A percentile compares a stretch with the other conserved stretches of the same genome.
Conservation (phyloP, 805 yeast species). For the Wickerhamomyces canadensis region DNA sequence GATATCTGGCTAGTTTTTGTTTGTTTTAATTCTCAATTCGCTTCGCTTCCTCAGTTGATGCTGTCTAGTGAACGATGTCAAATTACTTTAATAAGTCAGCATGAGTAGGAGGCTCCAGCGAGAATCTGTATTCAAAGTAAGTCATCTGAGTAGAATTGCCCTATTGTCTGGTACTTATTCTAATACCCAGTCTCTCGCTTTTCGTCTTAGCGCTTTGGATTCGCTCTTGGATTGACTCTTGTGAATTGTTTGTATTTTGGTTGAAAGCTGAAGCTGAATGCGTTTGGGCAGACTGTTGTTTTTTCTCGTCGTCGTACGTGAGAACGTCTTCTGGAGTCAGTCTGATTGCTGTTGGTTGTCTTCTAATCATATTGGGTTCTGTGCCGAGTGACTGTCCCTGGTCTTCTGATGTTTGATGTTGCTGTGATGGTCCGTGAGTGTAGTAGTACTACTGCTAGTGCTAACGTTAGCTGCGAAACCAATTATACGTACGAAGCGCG, state of each 20-base stretch:
- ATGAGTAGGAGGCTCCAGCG: too few relatives aligned
- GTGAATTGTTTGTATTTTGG: conserved; percentile 16
- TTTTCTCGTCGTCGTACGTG: conserved; percentile 26
- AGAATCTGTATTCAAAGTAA: too few relatives aligned
- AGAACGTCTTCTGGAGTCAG: conserved; percentile 63
- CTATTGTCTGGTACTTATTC: conserved; percentile 6
- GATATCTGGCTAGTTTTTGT: too few relatives aligned
- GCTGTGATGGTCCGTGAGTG: too few relatives aligned
- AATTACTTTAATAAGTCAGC: too few relatives aligned
- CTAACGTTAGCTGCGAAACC: too few relatives aligned
- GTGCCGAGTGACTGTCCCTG: neutral
- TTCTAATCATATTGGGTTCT: conserved; percentile 65
- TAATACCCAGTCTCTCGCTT: conserved; percentile 21
- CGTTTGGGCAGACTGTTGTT: conserved; percentile 3
- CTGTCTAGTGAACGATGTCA: too few relatives aligned
- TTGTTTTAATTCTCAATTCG: too few relatives aligned
- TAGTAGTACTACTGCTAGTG: too few relatives aligned
- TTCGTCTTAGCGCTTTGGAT: conserved; percentile 10
- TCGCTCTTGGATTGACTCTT: conserved; percentile 6
- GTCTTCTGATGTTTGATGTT: neutral
- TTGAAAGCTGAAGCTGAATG: conserved; percentile 6
- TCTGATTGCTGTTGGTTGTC: conserved; percentile 64
- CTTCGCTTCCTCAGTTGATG: too few relatives aligned
- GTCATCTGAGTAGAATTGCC: too few relatives aligned
- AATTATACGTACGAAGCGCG: too few relatives aligned